Conservation (phyloP, 164 flowering plant species). For the Amborella trichopoda region DNA sequence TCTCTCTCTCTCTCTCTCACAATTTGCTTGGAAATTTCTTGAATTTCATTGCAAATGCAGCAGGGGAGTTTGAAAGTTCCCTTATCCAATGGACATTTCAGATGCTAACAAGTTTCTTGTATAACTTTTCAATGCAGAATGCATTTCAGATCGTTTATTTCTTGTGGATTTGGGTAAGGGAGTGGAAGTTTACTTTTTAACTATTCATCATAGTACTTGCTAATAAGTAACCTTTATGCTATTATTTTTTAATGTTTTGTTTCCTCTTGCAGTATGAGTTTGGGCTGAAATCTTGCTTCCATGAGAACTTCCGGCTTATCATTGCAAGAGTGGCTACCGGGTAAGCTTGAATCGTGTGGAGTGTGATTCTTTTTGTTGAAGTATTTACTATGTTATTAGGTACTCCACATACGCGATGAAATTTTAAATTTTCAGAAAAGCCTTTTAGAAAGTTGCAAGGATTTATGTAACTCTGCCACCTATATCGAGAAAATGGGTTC, state of each 20-base stretch:
- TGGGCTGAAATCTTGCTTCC: slow-evolving; percentile 47
- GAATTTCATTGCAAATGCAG: too few species aligned
- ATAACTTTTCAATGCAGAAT: slow-evolving; percentile 41
- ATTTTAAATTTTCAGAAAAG: too few species aligned
- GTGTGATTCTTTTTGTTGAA: slow-evolving; percentile 2
- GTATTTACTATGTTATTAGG: too few species aligned
- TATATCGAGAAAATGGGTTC: too few species aligned
- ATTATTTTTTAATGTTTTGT: not conserved
- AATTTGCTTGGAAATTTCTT: too few species aligned
- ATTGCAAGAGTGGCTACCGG: slow-evolving; percentile 49
- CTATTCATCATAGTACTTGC: not conserved
- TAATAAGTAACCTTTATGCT: not conserved
- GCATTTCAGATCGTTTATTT: slow-evolving; percentile 89
- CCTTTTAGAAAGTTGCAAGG: too few species aligned
- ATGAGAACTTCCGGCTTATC: slow-evolving; percentile 22
- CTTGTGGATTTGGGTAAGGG: slow-evolving; percentile 89
- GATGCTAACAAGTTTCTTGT: too few species aligned
- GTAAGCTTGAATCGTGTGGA: slow-evolving; percentile 26
- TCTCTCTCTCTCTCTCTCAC: too few species aligned
- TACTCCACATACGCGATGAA: too few species aligned
- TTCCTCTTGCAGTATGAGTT: slow-evolving; percentile 42
- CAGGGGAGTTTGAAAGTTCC: too few species aligned
- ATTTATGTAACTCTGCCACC: too few species aligned
- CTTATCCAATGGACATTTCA: too few species aligned
- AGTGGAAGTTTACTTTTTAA: slow-evolving; percentile 1